Percentiles rank a stretch among this genome's conserved stretches.
phyloP scores from a whole-genome alignment of 2,329 filamentous ascomycete species.

The Arthrobotrys pseudoclavata region DNA sequence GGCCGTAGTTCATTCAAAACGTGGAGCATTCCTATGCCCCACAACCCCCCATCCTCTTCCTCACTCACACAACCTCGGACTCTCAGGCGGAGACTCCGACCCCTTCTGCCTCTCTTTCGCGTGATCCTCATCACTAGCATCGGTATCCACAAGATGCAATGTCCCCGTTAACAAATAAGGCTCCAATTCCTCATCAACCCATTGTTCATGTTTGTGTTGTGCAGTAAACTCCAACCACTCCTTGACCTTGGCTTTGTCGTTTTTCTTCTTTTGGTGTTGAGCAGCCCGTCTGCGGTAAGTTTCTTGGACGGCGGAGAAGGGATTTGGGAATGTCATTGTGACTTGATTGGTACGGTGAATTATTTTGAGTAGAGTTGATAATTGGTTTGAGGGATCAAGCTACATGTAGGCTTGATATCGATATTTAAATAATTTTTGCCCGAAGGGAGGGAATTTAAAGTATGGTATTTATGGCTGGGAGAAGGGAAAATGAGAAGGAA shows the following conservation, averaged over 20 bases:
- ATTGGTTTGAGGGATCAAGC: background rate
- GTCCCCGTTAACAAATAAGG: constrained; percentile 28
- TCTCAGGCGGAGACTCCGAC: constrained; percentile 10
- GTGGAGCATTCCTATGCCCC: background rate
- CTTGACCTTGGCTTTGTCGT: constrained; percentile 49
- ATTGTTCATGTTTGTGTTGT: constrained; percentile 54
- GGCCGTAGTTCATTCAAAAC: background rate
- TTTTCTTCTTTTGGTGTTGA: constrained; percentile 46
- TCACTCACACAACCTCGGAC: constrained; percentile 21
- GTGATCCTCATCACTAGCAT: constrained; percentile 11
- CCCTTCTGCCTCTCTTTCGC: background rate
- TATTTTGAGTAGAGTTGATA: background rate
- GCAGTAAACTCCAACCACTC: constrained; percentile 52
- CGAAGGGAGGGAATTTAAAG: background rate
- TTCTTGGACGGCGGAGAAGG: constrained; percentile 43
- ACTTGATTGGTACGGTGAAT: constrained; percentile 13
- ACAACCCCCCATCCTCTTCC: background rate
- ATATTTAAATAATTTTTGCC: background rate
- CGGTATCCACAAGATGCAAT: constrained; percentile 47
- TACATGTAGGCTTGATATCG: constrained; percentile 1
- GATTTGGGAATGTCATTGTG: constrained; percentile 48
- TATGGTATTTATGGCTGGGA: constrained; percentile 6
- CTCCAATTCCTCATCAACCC: constrained; percentile 55
- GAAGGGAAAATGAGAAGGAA: background rate
- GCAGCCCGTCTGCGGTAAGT: constrained; percentile 50